Conservation (phyloP, 2,329 filamentous ascomycete genomes). For the Exophiala sp. region DNA sequence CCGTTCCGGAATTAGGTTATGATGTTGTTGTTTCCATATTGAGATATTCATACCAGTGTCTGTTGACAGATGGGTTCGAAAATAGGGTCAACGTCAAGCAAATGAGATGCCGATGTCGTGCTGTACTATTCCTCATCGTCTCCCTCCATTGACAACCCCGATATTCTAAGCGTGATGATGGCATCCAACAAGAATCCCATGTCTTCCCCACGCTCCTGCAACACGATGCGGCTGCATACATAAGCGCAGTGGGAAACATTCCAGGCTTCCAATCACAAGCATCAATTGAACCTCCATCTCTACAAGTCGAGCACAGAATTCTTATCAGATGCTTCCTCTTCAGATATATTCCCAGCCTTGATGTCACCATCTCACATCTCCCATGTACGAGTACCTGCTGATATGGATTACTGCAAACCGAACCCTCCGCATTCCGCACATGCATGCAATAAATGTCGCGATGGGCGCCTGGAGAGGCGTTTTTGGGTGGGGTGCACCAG, state of each 20-base stretch:
- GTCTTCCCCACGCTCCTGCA: conserved; percentile 4
- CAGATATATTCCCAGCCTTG: neutral
- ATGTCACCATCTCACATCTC: conserved; percentile 8
- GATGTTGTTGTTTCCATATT: no score
- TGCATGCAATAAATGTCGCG: conserved; percentile 1
- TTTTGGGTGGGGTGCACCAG: neutral
- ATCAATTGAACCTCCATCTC: conserved; percentile 1
- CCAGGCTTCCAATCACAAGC: conserved; percentile 9
- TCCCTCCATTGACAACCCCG: no score
- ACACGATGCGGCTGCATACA: conserved; percentile 1
- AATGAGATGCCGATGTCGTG: no score
- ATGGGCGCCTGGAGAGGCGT: neutral
- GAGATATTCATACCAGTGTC: neutral
- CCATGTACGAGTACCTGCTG: no score
- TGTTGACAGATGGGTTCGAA: no score
- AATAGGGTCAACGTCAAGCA: no score
- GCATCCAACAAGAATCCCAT: neutral
- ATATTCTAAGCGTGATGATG: no score
- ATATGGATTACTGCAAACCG: neutral
- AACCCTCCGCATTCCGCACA: conserved; percentile 11
- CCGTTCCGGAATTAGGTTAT: no score
- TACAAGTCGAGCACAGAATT: neutral
- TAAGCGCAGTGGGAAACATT: neutral
- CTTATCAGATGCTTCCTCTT: conserved; percentile 8
- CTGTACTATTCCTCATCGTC: no score